Conservation (phyloP, 2,329 filamentous ascomycete species). For the Neonectria coccinea region DNA sequence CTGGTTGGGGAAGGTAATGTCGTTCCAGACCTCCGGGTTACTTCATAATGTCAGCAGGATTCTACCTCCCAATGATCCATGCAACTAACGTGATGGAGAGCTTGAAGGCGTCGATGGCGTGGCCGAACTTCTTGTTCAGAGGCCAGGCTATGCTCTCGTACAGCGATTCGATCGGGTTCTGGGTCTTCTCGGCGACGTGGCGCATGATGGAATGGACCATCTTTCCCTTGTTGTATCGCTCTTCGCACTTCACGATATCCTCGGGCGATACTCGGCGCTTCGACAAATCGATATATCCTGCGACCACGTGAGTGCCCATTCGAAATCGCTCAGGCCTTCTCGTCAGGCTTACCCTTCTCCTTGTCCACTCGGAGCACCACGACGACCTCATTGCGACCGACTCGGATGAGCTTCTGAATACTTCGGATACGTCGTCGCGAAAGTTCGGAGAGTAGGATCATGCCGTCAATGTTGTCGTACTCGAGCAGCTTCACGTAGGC, state of each 20-base stretch:
- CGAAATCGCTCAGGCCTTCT: constrained; percentile 32
- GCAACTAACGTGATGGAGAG: constrained; percentile 89
- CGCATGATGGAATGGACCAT: constrained; percentile 99
- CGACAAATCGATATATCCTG: constrained; percentile 94
- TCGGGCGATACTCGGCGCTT: constrained; percentile 98
- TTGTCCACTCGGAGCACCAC: constrained; percentile 99
- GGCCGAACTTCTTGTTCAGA: constrained; percentile 96
- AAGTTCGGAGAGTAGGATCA: constrained; percentile 98
- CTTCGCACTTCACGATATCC: constrained; percentile 98
- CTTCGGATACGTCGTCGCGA: constrained; percentile 97
- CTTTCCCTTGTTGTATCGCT: constrained; percentile 99
- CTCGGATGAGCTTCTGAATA: constrained; percentile 99
- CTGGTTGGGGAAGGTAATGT: constrained; percentile 88
- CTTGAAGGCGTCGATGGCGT: constrained; percentile 98
- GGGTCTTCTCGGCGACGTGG: constrained; percentile 97
- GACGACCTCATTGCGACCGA: constrained; percentile 97
- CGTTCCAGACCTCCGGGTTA: constrained; percentile 96
- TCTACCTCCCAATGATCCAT: background rate
- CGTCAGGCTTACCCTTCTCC: constrained; percentile 80
- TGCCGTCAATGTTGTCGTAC: constrained; percentile 99
- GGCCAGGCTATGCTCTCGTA: constrained; percentile 98
- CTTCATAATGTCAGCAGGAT: constrained; percentile 56
- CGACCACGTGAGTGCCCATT: constrained; percentile 37
- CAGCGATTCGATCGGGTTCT: constrained; percentile 90
- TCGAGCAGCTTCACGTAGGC: constrained; percentile 99